These are phyloP conservation scores for Orbilia quercus DNA, from an alignment of 2,329 filamentous ascomycete species.

Conservation along the genomic window DNA sequence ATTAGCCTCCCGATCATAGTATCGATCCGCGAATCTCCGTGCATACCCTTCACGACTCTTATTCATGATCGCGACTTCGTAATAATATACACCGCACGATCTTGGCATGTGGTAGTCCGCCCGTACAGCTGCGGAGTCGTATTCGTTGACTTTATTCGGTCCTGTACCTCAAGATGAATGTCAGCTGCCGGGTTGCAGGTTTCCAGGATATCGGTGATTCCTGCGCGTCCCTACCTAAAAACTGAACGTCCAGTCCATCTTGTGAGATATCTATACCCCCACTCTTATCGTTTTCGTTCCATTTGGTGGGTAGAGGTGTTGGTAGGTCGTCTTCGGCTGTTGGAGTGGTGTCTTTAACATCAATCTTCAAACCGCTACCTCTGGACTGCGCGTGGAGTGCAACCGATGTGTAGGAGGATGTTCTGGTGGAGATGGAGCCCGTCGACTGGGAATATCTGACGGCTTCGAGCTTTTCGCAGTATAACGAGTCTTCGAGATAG, in stretches of 20 bases:
- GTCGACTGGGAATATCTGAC: constrained; percentile 51
- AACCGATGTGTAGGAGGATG: constrained; percentile 51
- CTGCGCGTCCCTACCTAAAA: constrained; percentile 61
- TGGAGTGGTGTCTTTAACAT: constrained; percentile 81
- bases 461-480: constrained; percentile 58
- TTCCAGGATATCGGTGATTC: not conserved
- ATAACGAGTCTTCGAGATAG: constrained; percentile 60
- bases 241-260: constrained; percentile 78
- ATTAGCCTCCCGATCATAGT: constrained; percentile 17
- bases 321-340: constrained; percentile 72
- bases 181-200: constrained; percentile 21
- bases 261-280: constrained; percentile 77
- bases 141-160: constrained; percentile 70
- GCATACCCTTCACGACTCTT: constrained; percentile 75
- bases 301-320: constrained; percentile 79
- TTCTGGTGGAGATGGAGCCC: constrained; percentile 19
- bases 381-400: constrained; percentile 70
- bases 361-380: constrained; percentile 82
- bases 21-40: not conserved
- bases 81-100: constrained; percentile 95
- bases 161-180: constrained; percentile 66
- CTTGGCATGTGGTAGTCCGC: constrained; percentile 87
- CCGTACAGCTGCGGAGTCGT: constrained; percentile 84
- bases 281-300: constrained; percentile 83
- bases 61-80: constrained; percentile 76